Percentiles rank a stretch among this genome's conserved stretches.
Conservation (phyloP, 345 rosid genomes). For the Euphorbia tirucalli region DNA sequence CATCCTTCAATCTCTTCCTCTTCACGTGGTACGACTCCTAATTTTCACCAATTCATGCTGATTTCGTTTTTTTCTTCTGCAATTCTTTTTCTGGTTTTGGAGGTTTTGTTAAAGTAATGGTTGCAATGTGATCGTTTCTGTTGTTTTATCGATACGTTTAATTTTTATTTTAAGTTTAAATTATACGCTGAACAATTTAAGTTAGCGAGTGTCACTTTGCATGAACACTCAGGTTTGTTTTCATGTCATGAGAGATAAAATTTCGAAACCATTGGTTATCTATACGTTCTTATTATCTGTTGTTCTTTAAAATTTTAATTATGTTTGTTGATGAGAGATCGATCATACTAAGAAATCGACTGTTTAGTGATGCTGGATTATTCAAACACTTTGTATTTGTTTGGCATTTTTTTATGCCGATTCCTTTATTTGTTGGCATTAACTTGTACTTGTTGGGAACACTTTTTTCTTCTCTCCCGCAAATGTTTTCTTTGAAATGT, state of each 20-base stretch:
- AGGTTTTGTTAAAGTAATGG: neutral
- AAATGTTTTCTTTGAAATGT: neutral
- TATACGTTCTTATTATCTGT: neutral
- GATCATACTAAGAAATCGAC: neutral
- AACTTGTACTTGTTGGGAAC: neutral
- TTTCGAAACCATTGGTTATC: neutral
- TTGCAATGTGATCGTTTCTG: neutral
- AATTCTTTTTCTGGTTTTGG: neutral
- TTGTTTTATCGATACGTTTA: neutral
- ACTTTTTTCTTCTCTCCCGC: too few relatives aligned
- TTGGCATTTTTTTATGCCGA: neutral
- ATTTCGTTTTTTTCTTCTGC: too few relatives aligned
- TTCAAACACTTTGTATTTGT: neutral
- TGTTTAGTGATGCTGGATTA: neutral
- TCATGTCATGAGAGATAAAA: neutral
- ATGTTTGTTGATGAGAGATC: neutral
- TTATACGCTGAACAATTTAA: neutral
- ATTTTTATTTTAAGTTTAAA: neutral
- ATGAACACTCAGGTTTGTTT: neutral
- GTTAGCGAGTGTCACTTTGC: too few relatives aligned
- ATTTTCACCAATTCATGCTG: neutral
- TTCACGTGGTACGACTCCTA: conserved; percentile 62
- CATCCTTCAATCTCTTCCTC: conserved; percentile 90
- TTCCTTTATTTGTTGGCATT: neutral
- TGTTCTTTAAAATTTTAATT: neutral